Evolutionary conservation across 805 yeast species (phyloP), one percentile per base, ranked within the genome.

Genomic region (Myxozyma vanderwaltii): DNA sequence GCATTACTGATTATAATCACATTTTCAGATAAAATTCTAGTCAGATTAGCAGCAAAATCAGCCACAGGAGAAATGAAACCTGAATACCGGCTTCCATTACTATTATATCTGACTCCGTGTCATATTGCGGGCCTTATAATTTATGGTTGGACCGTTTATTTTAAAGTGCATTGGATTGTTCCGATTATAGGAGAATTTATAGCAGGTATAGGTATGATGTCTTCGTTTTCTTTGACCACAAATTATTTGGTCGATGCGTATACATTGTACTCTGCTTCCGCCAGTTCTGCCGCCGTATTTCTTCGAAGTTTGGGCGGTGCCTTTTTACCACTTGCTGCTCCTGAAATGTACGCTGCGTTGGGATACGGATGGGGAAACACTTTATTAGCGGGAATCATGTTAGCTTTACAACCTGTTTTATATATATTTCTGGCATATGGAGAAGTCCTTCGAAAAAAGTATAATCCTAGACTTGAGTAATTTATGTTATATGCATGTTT

Each of bases 251-350:
- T 77, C 23, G 80, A 76, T 58, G 78, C 75, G 26, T 78, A 75
- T 63, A 72, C 80, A 60, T 68, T 75, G 10, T 73, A 61, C 33
- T 85, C 87, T 29, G 91, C 94, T 0, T 82, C 89, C 15, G 89
- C 91, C 1, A 70, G 88, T 59, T 92, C 92, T 39, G 94, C 94
- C 4, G 88, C 88, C 72, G 86, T 84, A 50, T 46, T 80, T 85
- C 61, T 80, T 83, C 68, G 76, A 92, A 66, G 83, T 89, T 4
- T 71, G 80, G 45, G 78, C 86, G 92, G 91, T 0, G 86, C 85
- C 55, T 77, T 81, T 13, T 86, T 87, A 82, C 64, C 86, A 83
- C 72, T 86, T 40, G 85, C 84, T 71, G 87, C 86, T 1, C 71
- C 77, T 4, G 73, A 78, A 5, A 80, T 86, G 38, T 63, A 48